These are phyloP conservation scores for Yamadazyma diospyri DNA, from an alignment of 1,139 yeast genomes.

Conservation along the genomic window DNA sequence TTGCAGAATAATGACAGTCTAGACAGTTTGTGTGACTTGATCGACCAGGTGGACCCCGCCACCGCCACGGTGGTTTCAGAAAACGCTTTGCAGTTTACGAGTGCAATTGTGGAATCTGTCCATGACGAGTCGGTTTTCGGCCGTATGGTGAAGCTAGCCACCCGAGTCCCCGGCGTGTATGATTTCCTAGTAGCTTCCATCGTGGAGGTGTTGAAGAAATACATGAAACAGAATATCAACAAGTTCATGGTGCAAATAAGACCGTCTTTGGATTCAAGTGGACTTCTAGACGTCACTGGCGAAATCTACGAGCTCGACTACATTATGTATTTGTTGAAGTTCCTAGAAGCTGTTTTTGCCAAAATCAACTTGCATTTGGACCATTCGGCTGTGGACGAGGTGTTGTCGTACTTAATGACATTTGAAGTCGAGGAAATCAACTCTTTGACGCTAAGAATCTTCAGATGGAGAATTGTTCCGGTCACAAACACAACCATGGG, in stretches of 20 bases:
- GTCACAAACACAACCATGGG: slow-evolving; percentile 22
- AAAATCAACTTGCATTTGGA: slow-evolving; percentile 6
- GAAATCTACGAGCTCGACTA: slow-evolving; percentile 10
- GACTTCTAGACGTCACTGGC: slow-evolving; percentile 3
- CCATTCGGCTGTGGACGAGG: slow-evolving; percentile 7
- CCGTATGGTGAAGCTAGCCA: slow-evolving; percentile 16
- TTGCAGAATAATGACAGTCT: slow-evolving; percentile 13
- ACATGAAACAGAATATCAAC: slow-evolving; percentile 15
- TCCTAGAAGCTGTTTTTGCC: slow-evolving; percentile 12
- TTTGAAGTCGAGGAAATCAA: slow-evolving; percentile 29
- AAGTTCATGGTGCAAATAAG: slow-evolving; percentile 22
- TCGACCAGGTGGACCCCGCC: slow-evolving; percentile 19
- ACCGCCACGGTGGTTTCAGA: slow-evolving; percentile 18
- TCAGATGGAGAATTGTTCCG: slow-evolving; percentile 48
- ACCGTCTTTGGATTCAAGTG: slow-evolving; percentile 5
- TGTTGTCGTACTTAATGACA: slow-evolving; percentile 12
- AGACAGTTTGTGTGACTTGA: slow-evolving; percentile 32
- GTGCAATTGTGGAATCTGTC: slow-evolving; percentile 7
- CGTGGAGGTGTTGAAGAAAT: slow-evolving; percentile 13
- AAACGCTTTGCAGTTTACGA: slow-evolving; percentile 20
- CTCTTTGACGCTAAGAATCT: slow-evolving; percentile 28
- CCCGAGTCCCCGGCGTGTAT: slow-evolving; percentile 20
- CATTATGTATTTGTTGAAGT: slow-evolving; percentile 10
- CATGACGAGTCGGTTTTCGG: slow-evolving; percentile 12
- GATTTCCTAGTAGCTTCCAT: slow-evolving; percentile 16